phyloP scores from a whole-genome alignment of 1,284 basidiomycete species.

The Tremellales sp. region DNA sequence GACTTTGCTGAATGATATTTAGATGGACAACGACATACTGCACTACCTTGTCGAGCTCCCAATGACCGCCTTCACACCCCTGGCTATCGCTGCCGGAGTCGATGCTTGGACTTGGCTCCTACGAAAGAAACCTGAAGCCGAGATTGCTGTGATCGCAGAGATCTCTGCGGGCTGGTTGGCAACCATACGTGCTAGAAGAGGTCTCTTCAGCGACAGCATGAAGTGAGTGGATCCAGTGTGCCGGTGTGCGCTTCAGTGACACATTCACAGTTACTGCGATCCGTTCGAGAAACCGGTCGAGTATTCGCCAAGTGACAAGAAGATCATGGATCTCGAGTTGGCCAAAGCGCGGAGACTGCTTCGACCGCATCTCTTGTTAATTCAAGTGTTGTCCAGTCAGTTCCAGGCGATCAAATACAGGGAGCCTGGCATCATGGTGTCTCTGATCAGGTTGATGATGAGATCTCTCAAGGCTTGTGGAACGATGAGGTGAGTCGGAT shows the following conservation, averaged over 20 bases:
- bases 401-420: slow-evolving; percentile 91
- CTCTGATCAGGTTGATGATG: slow-evolving; percentile 79
- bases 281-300: slow-evolving; percentile 83
- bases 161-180: slow-evolving; percentile 82
- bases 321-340: slow-evolving; percentile 69
- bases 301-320: slow-evolving; percentile 88
- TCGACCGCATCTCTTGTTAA: slow-evolving; percentile 74
- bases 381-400: slow-evolving; percentile 88
- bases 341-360: slow-evolving; percentile 70
- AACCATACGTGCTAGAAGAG: slow-evolving; percentile 70
- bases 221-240: too few species aligned
- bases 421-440: slow-evolving; percentile 75
- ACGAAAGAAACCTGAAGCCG: slow-evolving; percentile 72
- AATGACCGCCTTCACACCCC: slow-evolving; percentile 82
- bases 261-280: slow-evolving; percentile 64
- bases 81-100: slow-evolving; percentile 78
- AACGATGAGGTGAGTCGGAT: slow-evolving; percentile 61
- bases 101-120: slow-evolving; percentile 98
- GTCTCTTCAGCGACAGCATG: slow-evolving; percentile 73
- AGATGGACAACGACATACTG: slow-evolving; percentile 82
- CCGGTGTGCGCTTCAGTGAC: neutral
- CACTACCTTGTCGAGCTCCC: slow-evolving; percentile 86
- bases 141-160: slow-evolving; percentile 76
- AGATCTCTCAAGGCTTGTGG: slow-evolving; percentile 66
- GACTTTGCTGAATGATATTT: slow-evolving; percentile 3